These are phyloP conservation scores for Helicostylum pulchrum DNA, from an alignment of 192 early-diverging fungal genomes.

Conservation along the genomic window DNA sequence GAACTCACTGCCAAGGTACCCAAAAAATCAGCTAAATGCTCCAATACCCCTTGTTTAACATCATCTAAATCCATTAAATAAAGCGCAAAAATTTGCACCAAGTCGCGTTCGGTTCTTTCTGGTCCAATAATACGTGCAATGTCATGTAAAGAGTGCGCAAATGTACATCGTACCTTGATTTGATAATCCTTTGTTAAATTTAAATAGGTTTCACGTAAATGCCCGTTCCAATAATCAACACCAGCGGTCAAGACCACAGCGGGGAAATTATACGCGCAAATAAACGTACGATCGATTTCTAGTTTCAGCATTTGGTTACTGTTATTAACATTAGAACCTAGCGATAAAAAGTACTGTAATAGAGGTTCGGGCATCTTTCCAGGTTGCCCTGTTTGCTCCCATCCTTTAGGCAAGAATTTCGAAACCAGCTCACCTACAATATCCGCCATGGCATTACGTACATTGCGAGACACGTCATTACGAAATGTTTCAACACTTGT, in stretches of 20 bases:
- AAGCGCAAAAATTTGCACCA: conserved; percentile 47
- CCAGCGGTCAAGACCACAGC: conserved; percentile 56
- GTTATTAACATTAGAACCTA: conserved; percentile 10
- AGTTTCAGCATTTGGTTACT: conserved; percentile 38
- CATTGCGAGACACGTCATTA: conserved; percentile 50
- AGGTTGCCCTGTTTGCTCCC: conserved; percentile 31
- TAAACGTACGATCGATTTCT: conserved; percentile 48
- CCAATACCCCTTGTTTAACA: conserved; percentile 67
- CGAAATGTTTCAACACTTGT: conserved; percentile 43
- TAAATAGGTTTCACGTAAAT: conserved; percentile 44
- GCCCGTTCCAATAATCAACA: conserved; percentile 47
- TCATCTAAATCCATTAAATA: conserved; percentile 57
- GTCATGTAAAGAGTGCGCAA: conserved; percentile 57
- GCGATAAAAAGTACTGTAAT: conserved; percentile 44
- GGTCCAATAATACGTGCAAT: conserved; percentile 53
- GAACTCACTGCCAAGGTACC: conserved; percentile 54
- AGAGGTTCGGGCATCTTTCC: conserved; percentile 47
- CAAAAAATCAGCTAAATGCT: conserved; percentile 63
- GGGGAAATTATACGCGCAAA: conserved; percentile 60
- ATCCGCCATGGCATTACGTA: conserved; percentile 50
- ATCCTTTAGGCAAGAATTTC: conserved; percentile 42
- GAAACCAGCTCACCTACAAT: conserved; percentile 53
- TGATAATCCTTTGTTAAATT: conserved; percentile 44
- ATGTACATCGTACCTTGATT: conserved; percentile 47
- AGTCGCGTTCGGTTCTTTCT: conserved; percentile 46